Evolutionary conservation across 352 stramenopile genomes (phyloP).

Genomic region (Phytopythium kandeliae): DNA sequence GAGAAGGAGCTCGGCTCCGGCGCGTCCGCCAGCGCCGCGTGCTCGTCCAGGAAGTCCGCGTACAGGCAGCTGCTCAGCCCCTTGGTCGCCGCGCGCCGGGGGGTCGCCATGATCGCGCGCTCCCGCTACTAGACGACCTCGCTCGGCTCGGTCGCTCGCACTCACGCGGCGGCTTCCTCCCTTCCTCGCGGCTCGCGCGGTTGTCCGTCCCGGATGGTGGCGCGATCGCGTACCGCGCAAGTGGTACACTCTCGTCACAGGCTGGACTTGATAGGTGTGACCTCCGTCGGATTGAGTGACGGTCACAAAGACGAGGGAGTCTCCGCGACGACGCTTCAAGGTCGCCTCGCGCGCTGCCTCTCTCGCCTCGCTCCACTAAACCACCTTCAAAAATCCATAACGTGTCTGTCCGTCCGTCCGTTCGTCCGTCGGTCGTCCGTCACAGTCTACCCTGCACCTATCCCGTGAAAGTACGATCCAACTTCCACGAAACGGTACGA

Average conservation of each 20-base stretch:
- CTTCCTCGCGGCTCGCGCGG: neutral
- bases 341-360: no score
- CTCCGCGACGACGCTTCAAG: no score
- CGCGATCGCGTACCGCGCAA: neutral
- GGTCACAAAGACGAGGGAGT: no score
- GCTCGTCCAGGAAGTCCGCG: conserved; percentile 55
- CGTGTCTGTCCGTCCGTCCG: no score
- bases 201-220: neutral
- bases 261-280: neutral
- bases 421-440: no score
- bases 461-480: no score
- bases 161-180: neutral
- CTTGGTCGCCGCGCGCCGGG: conserved; percentile 21
- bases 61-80: conserved; percentile 64
- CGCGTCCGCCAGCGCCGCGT: conserved; percentile 32
- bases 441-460: no score
- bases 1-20: conserved; percentile 41
- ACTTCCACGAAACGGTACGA: no score
- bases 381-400: no score
- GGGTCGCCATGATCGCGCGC: conserved; percentile 11
- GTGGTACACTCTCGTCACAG: neutral
- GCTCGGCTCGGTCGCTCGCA: neutral
- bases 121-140: no score
- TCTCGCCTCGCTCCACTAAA: no score
- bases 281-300: neutral